Percentiles rank a stretch among this genome's conserved stretches.
Evolutionary conservation across 306 rosid species (phyloP).

Genomic region (Sphenostylis stenocarpa): DNA sequence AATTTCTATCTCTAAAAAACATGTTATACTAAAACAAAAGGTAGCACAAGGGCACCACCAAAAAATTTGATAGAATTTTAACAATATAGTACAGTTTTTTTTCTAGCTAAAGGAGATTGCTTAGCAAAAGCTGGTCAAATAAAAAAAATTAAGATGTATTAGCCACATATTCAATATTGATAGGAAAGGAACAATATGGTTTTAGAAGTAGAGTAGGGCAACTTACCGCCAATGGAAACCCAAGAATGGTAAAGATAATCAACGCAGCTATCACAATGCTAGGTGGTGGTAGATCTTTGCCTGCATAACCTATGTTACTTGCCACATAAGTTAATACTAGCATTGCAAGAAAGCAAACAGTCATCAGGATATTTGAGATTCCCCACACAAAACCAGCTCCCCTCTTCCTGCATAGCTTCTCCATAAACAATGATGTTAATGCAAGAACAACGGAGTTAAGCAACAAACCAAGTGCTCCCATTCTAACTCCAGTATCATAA

Average conservation of each 20-base stretch:
- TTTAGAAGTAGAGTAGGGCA: slow-evolving; percentile 30
- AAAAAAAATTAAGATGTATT: background rate
- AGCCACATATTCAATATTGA: slow-evolving; percentile 7
- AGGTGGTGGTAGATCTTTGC: slow-evolving; percentile 62
- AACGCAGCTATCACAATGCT: slow-evolving; percentile 77
- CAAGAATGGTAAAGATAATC: slow-evolving; percentile 73
- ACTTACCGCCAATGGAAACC: slow-evolving; percentile 87
- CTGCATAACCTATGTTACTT: slow-evolving; percentile 47
- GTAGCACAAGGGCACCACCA: slow-evolving; percentile 15
- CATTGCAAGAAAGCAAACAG: slow-evolving; percentile 72
- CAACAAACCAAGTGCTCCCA: slow-evolving; percentile 91
- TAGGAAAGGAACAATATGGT: slow-evolving; percentile 23
- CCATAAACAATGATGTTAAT: slow-evolving; percentile 85
- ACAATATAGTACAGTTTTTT: slow-evolving; percentile 3
- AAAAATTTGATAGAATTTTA: background rate
- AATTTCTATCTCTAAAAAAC: slow-evolving; percentile 25
- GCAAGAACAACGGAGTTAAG: slow-evolving; percentile 93
- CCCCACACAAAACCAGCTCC: slow-evolving; percentile 97
- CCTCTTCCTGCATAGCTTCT: slow-evolving; percentile 82
- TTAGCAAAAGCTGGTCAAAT: slow-evolving; percentile 1
- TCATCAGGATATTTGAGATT: slow-evolving; percentile 76
- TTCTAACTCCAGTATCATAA: slow-evolving; percentile 83
- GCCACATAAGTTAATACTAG: slow-evolving; percentile 75
- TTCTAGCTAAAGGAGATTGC: background rate
- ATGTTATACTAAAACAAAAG: background rate